Evolutionary conservation across 768 basidiomycete genomes (phyloP), one percentile per base, ranked within the genome.

Genomic region (Pisolithus marmoratus): DNA sequence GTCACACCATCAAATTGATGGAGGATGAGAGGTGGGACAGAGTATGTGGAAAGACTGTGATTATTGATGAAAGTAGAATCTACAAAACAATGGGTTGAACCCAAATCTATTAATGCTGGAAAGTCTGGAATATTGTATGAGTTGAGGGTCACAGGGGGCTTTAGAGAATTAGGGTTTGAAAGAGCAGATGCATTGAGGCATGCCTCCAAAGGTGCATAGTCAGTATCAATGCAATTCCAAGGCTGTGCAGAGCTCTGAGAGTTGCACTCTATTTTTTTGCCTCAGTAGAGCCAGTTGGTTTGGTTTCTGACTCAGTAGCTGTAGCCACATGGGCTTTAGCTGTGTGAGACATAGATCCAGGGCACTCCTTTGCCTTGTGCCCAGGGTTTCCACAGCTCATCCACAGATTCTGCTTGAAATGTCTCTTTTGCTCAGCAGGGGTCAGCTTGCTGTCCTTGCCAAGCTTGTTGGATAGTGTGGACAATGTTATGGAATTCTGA

Each of bases 191-290:
- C 4, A 8, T 55, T 58, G 26, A 58, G 54, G 12, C 11, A 7
- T 6, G 46, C 8, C 49, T 55, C 41, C 41, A 12, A 41, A 3
- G 11, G 1, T 46, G 51, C 54, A 55, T 4, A 8, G 40, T 34
- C 2, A 8, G 41, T 5, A 0, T 47, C 44, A 56, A 52, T 3
- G 15, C 40, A 47, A 41, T 23, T 36, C 38, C 40, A n/a, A n/a
- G n/a, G n/a, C n/a, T n/a, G n/a, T n/a, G n/a, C n/a, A n/a, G n/a
- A n/a, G n/a, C n/a, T n/a, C 4, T 0, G 20, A 6, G 36, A 48
- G 45, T 23, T 22, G 24, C 31, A 0, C 20, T 17, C 49, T 54
- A 57, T 48, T 54, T 45, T 53, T 57, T 54, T 41, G 41, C 6
- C 49, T 51, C 37, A 1, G n/a, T 6, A 36, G 45, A 46, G 43